These are phyloP conservation scores for Phlyctochytrium arcticum DNA, from an alignment of 192 early-diverging fungal genomes.

Conservation along the genomic window DNA sequence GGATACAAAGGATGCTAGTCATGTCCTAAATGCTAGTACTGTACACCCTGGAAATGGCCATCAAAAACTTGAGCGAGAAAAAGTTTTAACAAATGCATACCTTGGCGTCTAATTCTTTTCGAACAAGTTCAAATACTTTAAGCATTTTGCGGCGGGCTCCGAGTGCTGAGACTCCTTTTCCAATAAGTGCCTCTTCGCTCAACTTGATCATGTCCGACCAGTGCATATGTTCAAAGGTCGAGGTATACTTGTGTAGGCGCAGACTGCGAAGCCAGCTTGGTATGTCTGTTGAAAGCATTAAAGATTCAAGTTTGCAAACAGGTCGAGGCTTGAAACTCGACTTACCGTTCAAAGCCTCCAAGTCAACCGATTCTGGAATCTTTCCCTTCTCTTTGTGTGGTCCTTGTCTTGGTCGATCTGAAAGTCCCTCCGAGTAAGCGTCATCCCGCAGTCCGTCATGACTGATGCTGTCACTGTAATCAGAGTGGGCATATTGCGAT, in stretches of 20 bases:
- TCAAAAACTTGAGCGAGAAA: too few relatives aligned
- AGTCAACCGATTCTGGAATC: slow-evolving; percentile 68
- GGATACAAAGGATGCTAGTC: too few relatives aligned
- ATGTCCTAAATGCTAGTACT: too few relatives aligned
- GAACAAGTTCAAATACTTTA: slow-evolving; percentile 89
- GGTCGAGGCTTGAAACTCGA: neutral
- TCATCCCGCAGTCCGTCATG: slow-evolving; percentile 32
- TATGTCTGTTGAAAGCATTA: slow-evolving; percentile 59
- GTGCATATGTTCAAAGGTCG: slow-evolving; percentile 77
- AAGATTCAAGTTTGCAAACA: slow-evolving; percentile 1
- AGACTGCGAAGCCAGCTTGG: slow-evolving; percentile 88
- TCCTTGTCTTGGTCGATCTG: slow-evolving; percentile 14
- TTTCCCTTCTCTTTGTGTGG: slow-evolving; percentile 68
- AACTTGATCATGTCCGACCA: slow-evolving; percentile 89
- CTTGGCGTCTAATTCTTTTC: slow-evolving; percentile 33
- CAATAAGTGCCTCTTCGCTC: slow-evolving; percentile 73
- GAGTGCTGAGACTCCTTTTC: slow-evolving; percentile 84
- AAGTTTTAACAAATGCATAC: too few relatives aligned
- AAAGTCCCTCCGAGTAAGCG: slow-evolving; percentile 16
- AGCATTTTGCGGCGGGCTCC: slow-evolving; percentile 95
- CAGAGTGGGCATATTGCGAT: slow-evolving; percentile 30
- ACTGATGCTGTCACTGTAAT: slow-evolving; percentile 34
- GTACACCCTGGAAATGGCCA: too few relatives aligned
- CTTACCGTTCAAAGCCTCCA: slow-evolving; percentile 68
- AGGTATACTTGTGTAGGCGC: slow-evolving; percentile 94